Evolutionary conservation across 768 basidiomycete species (phyloP).

Genomic region (Calocybe gangraenosa): DNA sequence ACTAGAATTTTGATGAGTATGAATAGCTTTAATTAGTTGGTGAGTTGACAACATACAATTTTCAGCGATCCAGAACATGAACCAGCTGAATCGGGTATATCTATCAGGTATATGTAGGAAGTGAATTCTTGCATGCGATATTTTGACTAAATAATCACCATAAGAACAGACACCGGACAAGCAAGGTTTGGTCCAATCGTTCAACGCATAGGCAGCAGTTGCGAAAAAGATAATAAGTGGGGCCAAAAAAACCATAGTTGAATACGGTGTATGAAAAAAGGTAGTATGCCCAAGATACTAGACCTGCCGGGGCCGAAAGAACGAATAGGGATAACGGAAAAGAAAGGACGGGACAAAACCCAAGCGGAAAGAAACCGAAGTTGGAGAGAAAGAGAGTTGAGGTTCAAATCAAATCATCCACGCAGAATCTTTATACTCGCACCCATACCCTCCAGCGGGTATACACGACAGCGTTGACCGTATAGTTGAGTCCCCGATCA

Average conservation of each 20-base stretch:
- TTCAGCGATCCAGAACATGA: slow-evolving; percentile 34
- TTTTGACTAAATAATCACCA: too few species aligned
- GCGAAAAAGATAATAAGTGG: slow-evolving; percentile 14
- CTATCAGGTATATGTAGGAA: too few species aligned
- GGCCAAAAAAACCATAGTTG: slow-evolving; percentile 8
- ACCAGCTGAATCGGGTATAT: slow-evolving; percentile 25
- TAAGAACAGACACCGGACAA: slow-evolving; percentile 36
- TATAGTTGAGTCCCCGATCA: background rate
- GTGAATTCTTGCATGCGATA: too few species aligned
- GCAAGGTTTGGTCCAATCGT: slow-evolving; percentile 41
- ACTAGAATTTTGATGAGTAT: too few species aligned
- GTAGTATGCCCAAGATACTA: slow-evolving; percentile 1
- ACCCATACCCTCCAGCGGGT: too few species aligned
- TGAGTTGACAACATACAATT: slow-evolving; percentile 31
- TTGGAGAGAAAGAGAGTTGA: slow-evolving; percentile 2
- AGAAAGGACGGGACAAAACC: slow-evolving; percentile 9
- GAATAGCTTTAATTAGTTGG: background rate
- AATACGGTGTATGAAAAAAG: background rate
- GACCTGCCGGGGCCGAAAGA: slow-evolving; percentile 14
- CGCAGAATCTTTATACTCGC: background rate
- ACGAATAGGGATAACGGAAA: slow-evolving; percentile 6
- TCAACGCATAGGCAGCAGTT: slow-evolving; percentile 24
- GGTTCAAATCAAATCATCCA: background rate
- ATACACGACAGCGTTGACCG: too few species aligned
- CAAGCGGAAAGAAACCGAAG: slow-evolving; percentile 2